Base-by-base conservation (phyloP, 2,329 filamentous ascomycete genomes). In the Colletotrichum sp. region DNA sequence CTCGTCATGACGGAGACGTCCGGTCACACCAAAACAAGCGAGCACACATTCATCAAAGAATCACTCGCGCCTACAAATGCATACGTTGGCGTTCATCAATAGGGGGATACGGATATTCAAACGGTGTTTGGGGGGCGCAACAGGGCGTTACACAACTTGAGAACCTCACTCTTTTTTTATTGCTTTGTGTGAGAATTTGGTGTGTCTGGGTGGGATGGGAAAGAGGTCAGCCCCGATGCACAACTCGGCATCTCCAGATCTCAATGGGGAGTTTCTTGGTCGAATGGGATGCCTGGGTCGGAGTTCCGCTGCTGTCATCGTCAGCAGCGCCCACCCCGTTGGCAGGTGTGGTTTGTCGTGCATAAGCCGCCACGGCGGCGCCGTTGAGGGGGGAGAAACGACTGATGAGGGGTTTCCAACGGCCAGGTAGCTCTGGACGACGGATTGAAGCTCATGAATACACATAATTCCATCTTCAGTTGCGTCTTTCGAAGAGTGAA, bases 1-100 rank as follows among this genome's bases (percentile, higher is more conserved):
- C 30, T 58, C 77, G 69, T 78, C 71, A 36, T 61, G 28, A 73
- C n/a, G 63, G 28, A 18, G n/a, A 52, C 21, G 18, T 21, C n/a
- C 36, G 24, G 63, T 66, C 63, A 52, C 38, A 38, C 61, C 18
- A 64, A n/a, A 61, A 26, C 30, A 34, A 64, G 16, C 58, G 21
- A 28, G n/a, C 34, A 28, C 36, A n/a, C 4, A 52, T 28, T 26
- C 63, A 66, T 16, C 34, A 43, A 38, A 43, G 21, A n/a, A 48
- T 38, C 55, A 28, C 55, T 24, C 48, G n/a, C 21, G 18, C 18
- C 26, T n/a, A 58, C 55, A 55, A 68, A 55, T 60, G 66, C 48
- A 68, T 57, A 57, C 32, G 16, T 68, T 52, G 66, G 66, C 66
- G 66, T 68, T 58, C 18, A 68, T 24, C 10, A 28, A 30, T 32